These are phyloP conservation scores for Boechera stricta DNA, from an alignment of 345 rosid genomes.

Conservation along the genomic window DNA sequence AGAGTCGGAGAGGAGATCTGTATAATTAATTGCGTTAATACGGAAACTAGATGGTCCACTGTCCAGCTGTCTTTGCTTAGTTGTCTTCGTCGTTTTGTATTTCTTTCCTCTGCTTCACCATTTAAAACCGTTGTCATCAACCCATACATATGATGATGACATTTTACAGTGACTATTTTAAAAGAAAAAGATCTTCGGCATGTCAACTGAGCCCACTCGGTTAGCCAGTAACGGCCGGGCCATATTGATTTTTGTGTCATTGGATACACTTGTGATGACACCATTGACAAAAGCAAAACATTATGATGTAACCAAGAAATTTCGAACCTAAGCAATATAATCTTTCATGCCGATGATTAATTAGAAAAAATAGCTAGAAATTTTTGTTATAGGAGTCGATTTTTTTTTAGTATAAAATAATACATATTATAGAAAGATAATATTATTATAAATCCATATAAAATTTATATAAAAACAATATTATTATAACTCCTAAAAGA, in stretches of 20 bases:
- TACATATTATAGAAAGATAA: no score
- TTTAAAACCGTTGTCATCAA: conserved; percentile 11
- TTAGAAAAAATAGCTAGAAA: no score
- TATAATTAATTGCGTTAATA: not conserved
- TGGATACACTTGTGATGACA: not conserved
- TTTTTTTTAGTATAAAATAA: no score
- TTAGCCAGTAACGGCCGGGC: not conserved
- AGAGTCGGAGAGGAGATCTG: not conserved
- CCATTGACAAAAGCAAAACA: not conserved
- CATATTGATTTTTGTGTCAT: not conserved
- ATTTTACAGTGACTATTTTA: not conserved
- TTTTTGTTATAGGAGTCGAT: no score
- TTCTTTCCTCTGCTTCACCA: not conserved
- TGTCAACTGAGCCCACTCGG: not conserved
- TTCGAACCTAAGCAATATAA: not conserved
- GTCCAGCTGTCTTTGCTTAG: not conserved
- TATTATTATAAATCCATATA: no score
- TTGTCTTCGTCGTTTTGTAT: not conserved
- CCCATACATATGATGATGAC: conserved; percentile 6
- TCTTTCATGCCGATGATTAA: no score
- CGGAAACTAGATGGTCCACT: conserved; percentile 4
- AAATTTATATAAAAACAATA: no score
- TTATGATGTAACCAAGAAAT: not conserved
- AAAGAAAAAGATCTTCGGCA: not conserved
- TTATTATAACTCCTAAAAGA: no score